Base-by-base conservation (phyloP, 768 basidiomycete species). In the Termitomyces sp. region DNA sequence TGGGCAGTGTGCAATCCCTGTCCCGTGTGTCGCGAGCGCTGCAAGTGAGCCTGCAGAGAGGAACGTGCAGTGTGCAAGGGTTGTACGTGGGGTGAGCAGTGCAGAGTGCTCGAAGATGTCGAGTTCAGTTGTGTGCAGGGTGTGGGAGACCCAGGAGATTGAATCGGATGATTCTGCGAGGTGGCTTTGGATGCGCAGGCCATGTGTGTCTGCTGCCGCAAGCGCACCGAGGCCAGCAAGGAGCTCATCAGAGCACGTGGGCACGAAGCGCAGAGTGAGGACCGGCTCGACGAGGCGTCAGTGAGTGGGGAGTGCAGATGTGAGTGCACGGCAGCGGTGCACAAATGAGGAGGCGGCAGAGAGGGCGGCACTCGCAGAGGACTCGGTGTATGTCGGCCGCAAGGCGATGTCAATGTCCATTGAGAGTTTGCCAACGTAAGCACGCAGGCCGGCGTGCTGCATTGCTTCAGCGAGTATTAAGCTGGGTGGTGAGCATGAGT, bases 1-100 rank as follows among this genome's bases (percentile, higher is more conserved):
- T 0, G 94, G 94, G 70, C 94, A 96, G 65, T 93, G 91, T 0
- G 93, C 91, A 23, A 95, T 77, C 2, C 89, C 78, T 1, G 86
- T 83, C 16, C 84, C 82, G 30, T 68, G 70, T 4, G 63, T 61
- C 1, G 76, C 74, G 13, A 95, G 73, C 18, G 76, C 79, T 0
- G 73, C 68, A 12, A 93, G 76, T 36, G 84, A 77, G 0, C 78
- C 70, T 0, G 70, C 55, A n/a, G 74, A 68, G 35, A 94, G 79
- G 72, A 88, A 93, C 2, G 94, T 96, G 73, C 93, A 95, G 69
- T 95, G 94, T 0, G 93, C 93, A 76, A 93, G 91, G 13, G 95
- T 71, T 0, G 91, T 88, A 14, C 80, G 80, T 1, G 77, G 66
- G 1, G 84, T 87, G 50, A 93, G 73, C 5, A 94, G 78, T 7